Evolutionary conservation across 2,329 filamentous ascomycete species (phyloP).

Genomic region (Pseudocercospora cruenta): DNA sequence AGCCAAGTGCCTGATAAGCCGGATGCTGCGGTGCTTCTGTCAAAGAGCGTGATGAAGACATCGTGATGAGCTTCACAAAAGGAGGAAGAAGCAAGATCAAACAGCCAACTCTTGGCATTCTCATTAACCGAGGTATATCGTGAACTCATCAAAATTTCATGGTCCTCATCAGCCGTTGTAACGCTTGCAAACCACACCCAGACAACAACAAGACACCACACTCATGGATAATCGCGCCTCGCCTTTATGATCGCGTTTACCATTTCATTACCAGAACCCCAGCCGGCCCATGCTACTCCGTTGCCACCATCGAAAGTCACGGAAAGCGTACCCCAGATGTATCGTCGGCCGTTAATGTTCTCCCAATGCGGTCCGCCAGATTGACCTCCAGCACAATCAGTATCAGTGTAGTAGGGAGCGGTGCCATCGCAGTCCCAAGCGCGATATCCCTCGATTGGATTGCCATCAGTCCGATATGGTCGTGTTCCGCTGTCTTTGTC

Average conservation of each 20-base stretch:
- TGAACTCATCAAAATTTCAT: neutral
- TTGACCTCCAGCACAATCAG: conserved; percentile 20
- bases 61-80: neutral
- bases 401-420: conserved; percentile 19
- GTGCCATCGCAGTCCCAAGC: conserved; percentile 17
- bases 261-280: conserved; percentile 18
- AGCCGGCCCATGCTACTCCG: conserved; percentile 13
- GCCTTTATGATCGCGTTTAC: conserved; percentile 10
- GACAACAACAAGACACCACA: neutral
- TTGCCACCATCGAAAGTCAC: conserved; percentile 18
- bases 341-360: conserved; percentile 2
- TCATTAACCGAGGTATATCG: neutral
- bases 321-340: conserved; percentile 18
- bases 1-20: neutral
- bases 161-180: neutral
- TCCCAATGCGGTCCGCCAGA: conserved; percentile 20
- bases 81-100: too few species aligned
- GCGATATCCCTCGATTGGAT: conserved; percentile 10
- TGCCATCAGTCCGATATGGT: conserved; percentile 19
- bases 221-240: conserved; percentile 17
- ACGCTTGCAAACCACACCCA: conserved; percentile 6
- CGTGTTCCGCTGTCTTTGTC: conserved; percentile 15
- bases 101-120: neutral
- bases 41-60: neutral
- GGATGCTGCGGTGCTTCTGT: neutral